Percentiles rank a stretch among this genome's conserved stretches.
phyloP scores from a whole-genome alignment of 1,284 basidiomycete species.

The Puccinia polysora region DNA sequence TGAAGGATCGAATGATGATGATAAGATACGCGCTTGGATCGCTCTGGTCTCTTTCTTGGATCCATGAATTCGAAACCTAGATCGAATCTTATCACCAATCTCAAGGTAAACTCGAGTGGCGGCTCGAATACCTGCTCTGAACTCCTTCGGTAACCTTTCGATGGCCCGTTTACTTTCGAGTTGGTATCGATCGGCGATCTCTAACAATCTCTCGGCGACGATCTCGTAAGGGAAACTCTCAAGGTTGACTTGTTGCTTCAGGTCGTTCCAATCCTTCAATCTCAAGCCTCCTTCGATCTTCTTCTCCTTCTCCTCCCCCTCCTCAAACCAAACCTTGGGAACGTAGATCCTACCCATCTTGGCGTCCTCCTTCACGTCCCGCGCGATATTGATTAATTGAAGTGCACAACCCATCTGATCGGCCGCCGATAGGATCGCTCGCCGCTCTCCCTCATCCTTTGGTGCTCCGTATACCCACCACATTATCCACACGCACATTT shows the following conservation, averaged over 20 bases:
- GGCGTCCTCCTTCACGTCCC: slow-evolving; percentile 55
- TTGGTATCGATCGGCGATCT: slow-evolving; percentile 51
- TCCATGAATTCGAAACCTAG: not conserved
- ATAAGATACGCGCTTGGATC: too few species aligned
- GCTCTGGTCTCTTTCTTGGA: too few species aligned
- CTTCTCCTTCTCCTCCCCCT: slow-evolving; percentile 1
- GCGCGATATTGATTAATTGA: slow-evolving; percentile 55
- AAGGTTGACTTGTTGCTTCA: not conserved
- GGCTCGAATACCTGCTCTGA: slow-evolving; percentile 52
- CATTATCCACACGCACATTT: slow-evolving; percentile 55
- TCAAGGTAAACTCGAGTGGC: slow-evolving; percentile 54
- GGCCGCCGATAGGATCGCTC: slow-evolving; percentile 47
- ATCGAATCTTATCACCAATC: slow-evolving; percentile 50
- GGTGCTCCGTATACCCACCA: slow-evolving; percentile 51
- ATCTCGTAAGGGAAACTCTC: slow-evolving; percentile 46
- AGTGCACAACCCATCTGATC: slow-evolving; percentile 55
- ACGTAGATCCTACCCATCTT: slow-evolving; percentile 54
- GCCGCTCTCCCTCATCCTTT: slow-evolving; percentile 38
- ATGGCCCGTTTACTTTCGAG: slow-evolving; percentile 48
- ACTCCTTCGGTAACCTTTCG: slow-evolving; percentile 51
- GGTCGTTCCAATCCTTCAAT: slow-evolving; percentile 24
- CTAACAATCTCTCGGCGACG: slow-evolving; percentile 50
- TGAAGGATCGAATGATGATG: too few species aligned
- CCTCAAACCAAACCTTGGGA: slow-evolving; percentile 51
- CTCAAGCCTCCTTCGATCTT: too few species aligned